Evolutionary conservation across 2,329 filamentous ascomycete species (phyloP), one percentile per base, ranked within the genome.

Genomic region (Metarhizium humberi): DNA sequence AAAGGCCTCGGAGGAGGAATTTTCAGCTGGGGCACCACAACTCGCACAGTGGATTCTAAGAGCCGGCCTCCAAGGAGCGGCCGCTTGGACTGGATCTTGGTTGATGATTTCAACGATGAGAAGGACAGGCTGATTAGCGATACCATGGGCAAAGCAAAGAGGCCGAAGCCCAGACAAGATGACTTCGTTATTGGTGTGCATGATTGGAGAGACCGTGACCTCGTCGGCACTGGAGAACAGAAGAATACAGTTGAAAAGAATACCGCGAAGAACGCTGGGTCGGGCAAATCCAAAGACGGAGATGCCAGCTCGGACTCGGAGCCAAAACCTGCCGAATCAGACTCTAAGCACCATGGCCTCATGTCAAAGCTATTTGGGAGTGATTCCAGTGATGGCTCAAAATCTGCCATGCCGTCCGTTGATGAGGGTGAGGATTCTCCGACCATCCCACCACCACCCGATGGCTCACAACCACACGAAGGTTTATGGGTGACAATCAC

Each of bases 401-500:
- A 56, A 47, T 66, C 56, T 25, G 66, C 69, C 30, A 58, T 58
- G 18, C 42, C 67, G n/a, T 60, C 61, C 29, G 56, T 57, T n/a
- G 59, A 62, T 29, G 55, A 66, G 8, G 62, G 62, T 2, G 57
- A 62, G 32, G 53, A 59, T 32, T 25, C 13, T 2, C 38, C 45
- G 25, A 46, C 14, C 14, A 45, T 14, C 50, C 6, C 57, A 66
- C 6, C 46, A 10, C 20, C 42, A 16, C 43, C 52, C 2, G 29
- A 29, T 36, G 18, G 11, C 18, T 16, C 38, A 38, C 43, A 32
- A 32, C 16, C 57, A 62, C 72, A 77, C 42, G 85, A 94, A 63
- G 92, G 91, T 2, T 80, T 99, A 4, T 97, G 91, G 91, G 90
- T 99, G n/a, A 96, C 94, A 7, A 83, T 99, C 55, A 94, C 90